phyloP scores from a whole-genome alignment of 108 stramenopile genomes.

The Epithemia pelagica region DNA sequence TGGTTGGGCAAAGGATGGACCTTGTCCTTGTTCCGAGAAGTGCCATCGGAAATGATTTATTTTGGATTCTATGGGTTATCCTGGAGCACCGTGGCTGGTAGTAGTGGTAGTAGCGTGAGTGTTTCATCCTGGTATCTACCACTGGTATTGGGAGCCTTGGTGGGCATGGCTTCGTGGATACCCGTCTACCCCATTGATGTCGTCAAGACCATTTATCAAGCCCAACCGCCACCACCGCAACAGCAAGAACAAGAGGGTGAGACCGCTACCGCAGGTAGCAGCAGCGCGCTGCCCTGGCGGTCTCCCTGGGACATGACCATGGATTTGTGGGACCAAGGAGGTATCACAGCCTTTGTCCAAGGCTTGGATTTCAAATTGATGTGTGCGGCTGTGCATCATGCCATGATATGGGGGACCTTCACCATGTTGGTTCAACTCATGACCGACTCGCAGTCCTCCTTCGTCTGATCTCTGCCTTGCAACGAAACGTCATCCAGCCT shows the following conservation, averaged over 20 bases:
- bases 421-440: background rate
- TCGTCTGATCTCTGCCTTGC: too few species aligned
- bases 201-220: conserved; percentile 39
- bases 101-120: conserved; percentile 6
- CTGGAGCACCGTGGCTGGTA: conserved; percentile 7
- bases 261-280: background rate
- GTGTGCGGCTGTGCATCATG: conserved; percentile 57
- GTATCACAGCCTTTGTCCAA: conserved; percentile 41
- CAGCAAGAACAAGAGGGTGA: background rate
- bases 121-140: conserved; percentile 7
- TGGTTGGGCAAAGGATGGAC: conserved; percentile 35
- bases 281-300: background rate
- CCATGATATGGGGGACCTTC: conserved; percentile 35
- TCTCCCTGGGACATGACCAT: conserved; percentile 22
- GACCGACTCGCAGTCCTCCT: too few species aligned
- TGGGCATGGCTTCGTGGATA: conserved; percentile 50
- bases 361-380: conserved; percentile 45
- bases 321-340: conserved; percentile 38
- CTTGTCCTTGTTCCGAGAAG: conserved; percentile 38
- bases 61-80: conserved; percentile 44
- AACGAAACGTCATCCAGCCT: too few species aligned
- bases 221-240: background rate
- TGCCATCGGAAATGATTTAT: conserved; percentile 48
- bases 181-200: conserved; percentile 68
- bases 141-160: conserved; percentile 41